Evolutionary conservation across 257 asterid genomes (phyloP), one percentile per base, ranked within the genome.

Genomic region (Solanum paucissectum): DNA sequence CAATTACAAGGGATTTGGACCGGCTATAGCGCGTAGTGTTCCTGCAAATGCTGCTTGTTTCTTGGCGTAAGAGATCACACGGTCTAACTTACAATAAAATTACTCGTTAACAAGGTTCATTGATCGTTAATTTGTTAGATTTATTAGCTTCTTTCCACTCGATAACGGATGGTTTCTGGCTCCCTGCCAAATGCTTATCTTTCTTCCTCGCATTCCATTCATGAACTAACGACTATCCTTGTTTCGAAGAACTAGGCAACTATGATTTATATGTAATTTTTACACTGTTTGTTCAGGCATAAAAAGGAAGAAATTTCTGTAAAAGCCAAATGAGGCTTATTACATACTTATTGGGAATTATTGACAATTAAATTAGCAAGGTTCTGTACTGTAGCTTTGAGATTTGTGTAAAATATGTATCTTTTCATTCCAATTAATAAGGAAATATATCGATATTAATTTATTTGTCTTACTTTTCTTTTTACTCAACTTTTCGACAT

Each of bases 1-100:
- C 16, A 92, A 95, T 13, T 96, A 95, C 87, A 96, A 92, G 91
- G 99, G 98, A 0, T 96, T 96, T 76, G 97, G 95, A 29, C 96
- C 98, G 1, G 98, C 97, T 27, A 83, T 83, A 74, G 52, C 12
- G 4, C 40, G 52, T 16, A 83, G 86, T 12, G 12, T 83, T 18
- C 86, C 74, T 13, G 86, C 86, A 55, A 83, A 83, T 18, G 86
- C 49, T 25, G 74, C 69, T 16, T 83, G 86, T 55, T 55, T 83
- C 86, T 83, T 83, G 74, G 86, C 86, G 6, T 83, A 83, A 33
- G 86, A 83, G 18, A 62, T 55, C 27, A 14, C 16, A 20, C n/a
- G 86, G 46, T 55, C 68, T 25, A 83, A 33, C 60, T 32, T 83
- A 44, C 74, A 23, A 1, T 83, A 58, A 83, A 52, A 16, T 52